Evolutionary conservation across 2,329 filamentous ascomycete species (phyloP).

Genomic region (Arthrobotrys pseudoclavata): DNA sequence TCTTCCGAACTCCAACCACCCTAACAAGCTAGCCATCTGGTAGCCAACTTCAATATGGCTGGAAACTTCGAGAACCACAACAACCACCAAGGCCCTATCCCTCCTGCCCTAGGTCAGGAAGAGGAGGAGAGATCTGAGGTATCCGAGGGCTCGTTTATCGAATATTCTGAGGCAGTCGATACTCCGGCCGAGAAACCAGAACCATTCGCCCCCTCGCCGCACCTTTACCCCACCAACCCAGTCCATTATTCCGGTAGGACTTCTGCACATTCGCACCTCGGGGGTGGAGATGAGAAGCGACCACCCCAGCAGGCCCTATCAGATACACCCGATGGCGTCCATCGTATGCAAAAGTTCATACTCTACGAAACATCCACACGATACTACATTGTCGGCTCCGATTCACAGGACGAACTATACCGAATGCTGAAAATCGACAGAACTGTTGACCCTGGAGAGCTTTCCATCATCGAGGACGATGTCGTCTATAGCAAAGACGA

Average conservation of each 20-base stretch:
- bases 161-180: slow-evolving; percentile 39
- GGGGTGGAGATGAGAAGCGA: slow-evolving; percentile 41
- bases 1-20: slow-evolving; percentile 17
- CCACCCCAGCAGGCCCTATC: slow-evolving; percentile 34
- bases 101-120: background rate
- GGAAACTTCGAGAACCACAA: slow-evolving; percentile 33
- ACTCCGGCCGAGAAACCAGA: slow-evolving; percentile 23
- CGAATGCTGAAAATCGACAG: slow-evolving; percentile 95
- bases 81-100: slow-evolving; percentile 12
- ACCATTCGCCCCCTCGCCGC: slow-evolving; percentile 44
- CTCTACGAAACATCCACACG: slow-evolving; percentile 93
- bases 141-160: slow-evolving; percentile 53
- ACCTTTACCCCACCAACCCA: slow-evolving; percentile 34
- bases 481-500: slow-evolving; percentile 93
- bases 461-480: slow-evolving; percentile 92
- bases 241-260: slow-evolving; percentile 37
- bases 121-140: slow-evolving; percentile 38
- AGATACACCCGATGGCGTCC: slow-evolving; percentile 66
- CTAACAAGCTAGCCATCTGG: background rate
- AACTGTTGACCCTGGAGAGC: slow-evolving; percentile 81
- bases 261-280: slow-evolving; percentile 1
- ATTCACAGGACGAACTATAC: slow-evolving; percentile 88
- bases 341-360: slow-evolving; percentile 93
- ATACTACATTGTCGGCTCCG: slow-evolving; percentile 94
- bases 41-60: slow-evolving; percentile 31